Evolutionary conservation across 768 basidiomycete species (phyloP).

Genomic region (Tulasnella sp.): DNA sequence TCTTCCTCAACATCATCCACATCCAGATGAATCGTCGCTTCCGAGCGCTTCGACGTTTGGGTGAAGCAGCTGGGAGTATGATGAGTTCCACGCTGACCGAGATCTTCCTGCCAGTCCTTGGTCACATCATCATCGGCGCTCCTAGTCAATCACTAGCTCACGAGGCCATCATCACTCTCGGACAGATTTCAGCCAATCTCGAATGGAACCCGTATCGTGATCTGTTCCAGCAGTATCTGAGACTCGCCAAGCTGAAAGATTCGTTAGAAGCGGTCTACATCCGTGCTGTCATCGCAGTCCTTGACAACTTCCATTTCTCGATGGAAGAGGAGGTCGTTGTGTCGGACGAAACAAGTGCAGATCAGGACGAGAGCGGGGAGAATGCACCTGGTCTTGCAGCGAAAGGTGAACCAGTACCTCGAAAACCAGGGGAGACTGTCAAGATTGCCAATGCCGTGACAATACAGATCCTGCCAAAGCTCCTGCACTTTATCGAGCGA

Average conservation of each 20-base stretch:
- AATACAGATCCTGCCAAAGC: conserved; percentile 59
- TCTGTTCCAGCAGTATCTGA: conserved; percentile 71
- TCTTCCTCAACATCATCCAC: conserved; percentile 94
- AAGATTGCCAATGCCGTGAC: conserved; percentile 67
- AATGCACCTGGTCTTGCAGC: too few species aligned
- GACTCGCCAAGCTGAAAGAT: conserved; percentile 53
- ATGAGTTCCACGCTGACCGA: conserved; percentile 62
- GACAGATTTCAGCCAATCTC: conserved; percentile 63
- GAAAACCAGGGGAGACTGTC: conserved; percentile 23
- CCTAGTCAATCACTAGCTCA: conserved; percentile 81
- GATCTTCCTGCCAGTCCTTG: conserved; percentile 77
- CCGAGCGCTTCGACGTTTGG: conserved; percentile 73
- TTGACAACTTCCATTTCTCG: conserved; percentile 87
- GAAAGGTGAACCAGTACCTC: not conserved
- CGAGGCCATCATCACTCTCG: conserved; percentile 73
- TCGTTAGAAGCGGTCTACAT: conserved; percentile 68
- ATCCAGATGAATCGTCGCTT: conserved; percentile 85
- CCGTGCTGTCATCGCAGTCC: conserved; percentile 68
- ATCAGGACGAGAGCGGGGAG: not conserved
- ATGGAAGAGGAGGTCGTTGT: conserved; percentile 42
- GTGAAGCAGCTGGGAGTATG: conserved; percentile 56
- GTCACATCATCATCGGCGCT: conserved; percentile 56
- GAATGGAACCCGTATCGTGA: conserved; percentile 76
- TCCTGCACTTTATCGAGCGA: conserved; percentile 72
- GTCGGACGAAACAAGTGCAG: not conserved